A percentile compares a stretch with the other conserved stretches of the same genome.
phyloP scores from a whole-genome alignment of 352 stramenopile species.

The Phytophthora pluvialis region DNA sequence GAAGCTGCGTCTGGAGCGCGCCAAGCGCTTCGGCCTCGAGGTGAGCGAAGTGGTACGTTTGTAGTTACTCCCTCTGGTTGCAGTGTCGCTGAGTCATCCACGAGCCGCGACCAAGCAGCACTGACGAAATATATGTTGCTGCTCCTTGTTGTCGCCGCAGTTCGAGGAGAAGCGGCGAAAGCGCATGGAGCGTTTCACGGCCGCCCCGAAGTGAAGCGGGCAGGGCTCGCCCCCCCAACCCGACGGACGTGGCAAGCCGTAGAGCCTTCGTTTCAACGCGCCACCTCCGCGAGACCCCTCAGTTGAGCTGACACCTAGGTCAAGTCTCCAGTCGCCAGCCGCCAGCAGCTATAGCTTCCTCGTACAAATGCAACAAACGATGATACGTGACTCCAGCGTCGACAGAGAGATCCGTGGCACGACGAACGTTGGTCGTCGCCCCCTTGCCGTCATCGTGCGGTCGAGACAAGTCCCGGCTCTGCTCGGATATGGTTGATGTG shows the following conservation, averaged over 20 bases:
- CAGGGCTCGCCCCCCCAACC: background rate
- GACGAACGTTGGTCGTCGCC: constrained; percentile 3
- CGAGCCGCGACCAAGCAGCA: constrained; percentile 2
- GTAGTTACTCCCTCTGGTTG: constrained; percentile 4
- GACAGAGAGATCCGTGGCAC: constrained; percentile 13
- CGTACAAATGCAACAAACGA: constrained; percentile 43
- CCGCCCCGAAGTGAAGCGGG: constrained; percentile 33
- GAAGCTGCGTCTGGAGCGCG: constrained; percentile 81
- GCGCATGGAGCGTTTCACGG: constrained; percentile 71
- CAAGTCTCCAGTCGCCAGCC: constrained; percentile 6
- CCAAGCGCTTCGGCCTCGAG: constrained; percentile 86
- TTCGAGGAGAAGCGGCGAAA: constrained; percentile 81
- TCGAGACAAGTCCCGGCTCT: background rate
- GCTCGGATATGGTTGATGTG: constrained; percentile 6
- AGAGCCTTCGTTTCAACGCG: constrained; percentile 23
- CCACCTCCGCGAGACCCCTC: constrained; percentile 6
- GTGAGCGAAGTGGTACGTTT: constrained; percentile 75
- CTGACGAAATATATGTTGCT: constrained; percentile 13
- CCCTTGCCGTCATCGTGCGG: constrained; percentile 6
- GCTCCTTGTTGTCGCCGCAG: constrained; percentile 31
- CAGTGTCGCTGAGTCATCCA: constrained; percentile 11
- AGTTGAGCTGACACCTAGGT: constrained; percentile 8
- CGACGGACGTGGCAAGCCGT: constrained; percentile 16
- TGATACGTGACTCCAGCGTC: constrained; percentile 15
- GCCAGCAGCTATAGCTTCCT: constrained; percentile 23